phyloP scores from a whole-genome alignment of 495 filamentous ascomycete genomes.

The Neurospora sp. region DNA sequence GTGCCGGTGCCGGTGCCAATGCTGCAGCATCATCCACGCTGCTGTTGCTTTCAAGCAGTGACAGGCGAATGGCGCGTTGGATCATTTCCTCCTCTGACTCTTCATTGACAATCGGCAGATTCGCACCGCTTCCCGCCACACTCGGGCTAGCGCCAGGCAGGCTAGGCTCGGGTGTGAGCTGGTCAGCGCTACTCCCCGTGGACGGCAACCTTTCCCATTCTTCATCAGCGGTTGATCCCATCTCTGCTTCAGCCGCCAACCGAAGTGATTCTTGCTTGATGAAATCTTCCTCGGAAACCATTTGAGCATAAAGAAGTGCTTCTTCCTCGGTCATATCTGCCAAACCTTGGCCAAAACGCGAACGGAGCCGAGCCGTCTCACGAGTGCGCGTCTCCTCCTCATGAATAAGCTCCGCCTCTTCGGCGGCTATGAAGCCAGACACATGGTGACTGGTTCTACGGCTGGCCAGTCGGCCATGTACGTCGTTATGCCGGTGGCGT shows the following conservation, averaged over 20 bases:
- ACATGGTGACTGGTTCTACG: conserved; percentile 32
- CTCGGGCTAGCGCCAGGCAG: conserved; percentile 32
- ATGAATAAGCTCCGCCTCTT: conserved; percentile 67
- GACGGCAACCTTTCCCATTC: conserved; percentile 36
- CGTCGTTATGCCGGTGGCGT: conserved; percentile 32
- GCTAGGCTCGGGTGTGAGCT: conserved; percentile 41
- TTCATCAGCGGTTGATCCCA: conserved; percentile 36
- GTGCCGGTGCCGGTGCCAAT: conserved; percentile 9
- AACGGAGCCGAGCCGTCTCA: conserved; percentile 57
- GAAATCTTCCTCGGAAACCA: conserved; percentile 76
- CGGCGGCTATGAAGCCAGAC: conserved; percentile 70
- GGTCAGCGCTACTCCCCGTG: conserved; percentile 33
- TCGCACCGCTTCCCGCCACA: conserved; percentile 3
- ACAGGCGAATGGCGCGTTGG: conserved; percentile 71
- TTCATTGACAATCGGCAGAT: conserved; percentile 16
- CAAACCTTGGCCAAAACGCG: conserved; percentile 72
- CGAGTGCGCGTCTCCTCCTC: conserved; percentile 48
- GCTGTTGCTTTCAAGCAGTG: conserved; percentile 44
- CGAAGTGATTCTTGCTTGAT: conserved; percentile 50
- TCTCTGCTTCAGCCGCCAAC: conserved; percentile 36
- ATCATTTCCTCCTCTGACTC: conserved; percentile 57
- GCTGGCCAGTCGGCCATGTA: conserved; percentile 28
- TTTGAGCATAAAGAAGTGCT: conserved; percentile 74
- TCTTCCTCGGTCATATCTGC: conserved; percentile 80
- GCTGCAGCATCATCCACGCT: conserved; percentile 26